Percentiles rank a stretch among this genome's conserved stretches.
Evolutionary conservation across 306 rosid genomes (phyloP).

Genomic region (Cicer arietinum): DNA sequence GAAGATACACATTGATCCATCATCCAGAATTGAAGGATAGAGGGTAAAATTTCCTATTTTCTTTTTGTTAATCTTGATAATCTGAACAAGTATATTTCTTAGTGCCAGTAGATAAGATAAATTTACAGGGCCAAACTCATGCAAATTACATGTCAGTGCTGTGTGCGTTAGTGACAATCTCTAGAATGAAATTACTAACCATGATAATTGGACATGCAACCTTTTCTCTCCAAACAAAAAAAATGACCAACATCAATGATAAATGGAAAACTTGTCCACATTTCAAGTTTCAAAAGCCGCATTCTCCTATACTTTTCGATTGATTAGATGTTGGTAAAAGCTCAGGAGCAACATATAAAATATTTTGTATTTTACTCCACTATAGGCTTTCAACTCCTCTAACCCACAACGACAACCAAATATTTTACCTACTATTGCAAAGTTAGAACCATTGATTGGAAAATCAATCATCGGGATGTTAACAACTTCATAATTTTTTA

Average conservation of each 20-base stretch:
- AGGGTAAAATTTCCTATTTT: neutral
- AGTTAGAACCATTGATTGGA: neutral
- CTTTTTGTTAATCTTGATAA: neutral
- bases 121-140: neutral
- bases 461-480: neutral
- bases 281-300: constrained; percentile 17
- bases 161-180: neutral
- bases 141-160: neutral
- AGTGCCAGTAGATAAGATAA: constrained; percentile 30
- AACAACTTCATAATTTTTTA: neutral
- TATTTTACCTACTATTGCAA: constrained; percentile 3
- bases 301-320: constrained; percentile 27
- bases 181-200: neutral
- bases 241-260: constrained; percentile 11
- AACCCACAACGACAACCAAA: constrained; percentile 1
- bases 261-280: constrained; percentile 23
- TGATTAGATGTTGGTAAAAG: constrained; percentile 13
- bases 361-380: neutral
- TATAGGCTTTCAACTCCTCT: neutral
- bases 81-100: neutral
- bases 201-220: constrained; percentile 9
- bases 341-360: neutral
- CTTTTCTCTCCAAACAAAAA: constrained; percentile 34
- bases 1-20: neutral
- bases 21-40: neutral